Base-by-base conservation (phyloP, 208 protist genomes). In the Wallacemonas rigidus region DNA sequence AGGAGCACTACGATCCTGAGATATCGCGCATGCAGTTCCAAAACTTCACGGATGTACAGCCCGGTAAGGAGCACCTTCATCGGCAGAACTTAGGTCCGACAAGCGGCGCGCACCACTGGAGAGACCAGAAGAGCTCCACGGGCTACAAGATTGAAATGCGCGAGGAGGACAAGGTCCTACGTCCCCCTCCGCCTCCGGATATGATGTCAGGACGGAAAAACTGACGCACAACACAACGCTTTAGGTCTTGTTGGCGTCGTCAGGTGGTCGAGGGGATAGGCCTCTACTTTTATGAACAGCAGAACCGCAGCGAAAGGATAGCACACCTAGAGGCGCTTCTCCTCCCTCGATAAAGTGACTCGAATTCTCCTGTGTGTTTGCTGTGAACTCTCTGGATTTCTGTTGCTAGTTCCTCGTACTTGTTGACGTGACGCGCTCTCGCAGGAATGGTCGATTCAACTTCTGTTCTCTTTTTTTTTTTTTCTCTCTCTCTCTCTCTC, bases 1-100 rank as follows among this genome's bases (percentile, higher is more conserved):
- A 96, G 81, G 91, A 96, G 75, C 85, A 93, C 43, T 96, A 96
- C 74, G 91, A 96, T 72, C 91, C 91, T 26, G 87, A 94, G 80
- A 51, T 94, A 48, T 92, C 87, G 26, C 85, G 89, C 3, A 74
- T 82, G 82, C 89, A 94, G 80, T 96, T 96, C 63, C 87, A 93
- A 48, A 79, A 90, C 75, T 93, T 97, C 77, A 86, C 82, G 38
- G 88, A 95, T 56, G 92, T 95, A 38, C 85, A 92, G 78, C 87
- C 88, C 0, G 86, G 91, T 2, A 86, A 83, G 67, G 86, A 92
- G 75, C 76, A 93, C 44, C 36, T 83, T 51, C 91, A 96, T 55
- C 76, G 77, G 7, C 91, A 96, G 74, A 80, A 77, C 0, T 54
- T 94, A 0, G 77, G 86, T 1, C 91, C 91, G 17, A 92, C 91